Base-by-base conservation (phyloP, 1,284 basidiomycete species). In the Phylloporus sp. region DNA sequence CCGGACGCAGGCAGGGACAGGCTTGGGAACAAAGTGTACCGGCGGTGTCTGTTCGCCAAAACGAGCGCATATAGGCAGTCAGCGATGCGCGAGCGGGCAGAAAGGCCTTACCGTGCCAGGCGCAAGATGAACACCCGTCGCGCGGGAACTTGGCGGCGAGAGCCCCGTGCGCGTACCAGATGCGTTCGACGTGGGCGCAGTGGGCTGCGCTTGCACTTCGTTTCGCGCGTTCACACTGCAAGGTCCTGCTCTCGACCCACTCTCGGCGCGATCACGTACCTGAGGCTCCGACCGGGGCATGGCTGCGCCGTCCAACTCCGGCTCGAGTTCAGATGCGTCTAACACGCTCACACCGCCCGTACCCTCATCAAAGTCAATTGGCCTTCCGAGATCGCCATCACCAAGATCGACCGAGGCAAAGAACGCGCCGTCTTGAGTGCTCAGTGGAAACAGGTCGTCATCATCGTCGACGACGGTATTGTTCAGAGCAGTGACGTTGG, bases 341-440 rank as follows among this genome's bases (percentile, higher is more conserved):
- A 64, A 40, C 52, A 60, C 56, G 29, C 44, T 64, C 29, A 61
- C 52, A 1, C 68, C 69, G 0, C 65, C 61, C 26, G 60, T 52
- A 24, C 68, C 74, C 66, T 84, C 84, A 22, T 85, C 84, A 53
- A 77, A 83, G 66, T 85, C 81, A 58, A 89, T 84, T 10, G 82
- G 81, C 52, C 74, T 72, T 26, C 81, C 82, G 3, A 82, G 61
- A 64, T 88, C 86, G 24, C 77, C 78, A 17, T 85, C 85, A 2
- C 80, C 83, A 2, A 89, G 77, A 65, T 90, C 87, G 28, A 89
- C 78, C 13, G 80, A 76, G 29, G 87, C 87, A 44, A 87, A 77
- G 65, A 90, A 82, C 7, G 81, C 86, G 61, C 86, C 89, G 57
- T 91, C 90, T 42, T 91, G 87, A 0, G 86, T 88, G 53, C 78